Evolutionary conservation across 2,329 filamentous ascomycete species (phyloP), one percentile per base, ranked within the genome.

Genomic region (Mycosphaerella sp.): DNA sequence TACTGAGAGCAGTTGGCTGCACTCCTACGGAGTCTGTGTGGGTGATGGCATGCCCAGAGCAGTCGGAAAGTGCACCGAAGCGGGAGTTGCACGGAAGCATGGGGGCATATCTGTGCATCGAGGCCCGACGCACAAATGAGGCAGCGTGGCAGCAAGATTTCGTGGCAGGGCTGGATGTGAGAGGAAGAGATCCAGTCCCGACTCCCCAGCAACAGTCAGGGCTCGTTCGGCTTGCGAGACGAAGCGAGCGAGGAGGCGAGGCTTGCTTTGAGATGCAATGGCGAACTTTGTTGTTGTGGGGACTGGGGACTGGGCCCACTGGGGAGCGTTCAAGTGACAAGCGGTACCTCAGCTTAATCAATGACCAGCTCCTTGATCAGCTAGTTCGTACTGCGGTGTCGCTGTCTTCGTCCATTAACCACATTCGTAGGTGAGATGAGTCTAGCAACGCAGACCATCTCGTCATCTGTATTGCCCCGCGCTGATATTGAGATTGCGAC

Each of bases 11-110:
- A 32, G 17, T 27, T 21, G 39, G 48, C 18, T 30, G 48, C 32
- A 39, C n/a, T 50, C 32, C 25, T 37, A 44, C 39, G 41, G n/a
- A n/a, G n/a, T n/a, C n/a, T n/a, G 37, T 17, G 40, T 41, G 36
- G 42, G 32, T 27, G 12, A 40, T 41, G 36, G 51, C 51, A 39
- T 53, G 51, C 46, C 51, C 43, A 53, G 51, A 49, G 40, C 51
- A 50, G 35, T 44, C 46, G 42, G 25, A 44, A 32, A 44, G 39
- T 18, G n/a, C 34, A 25, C 27, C n/a, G 40, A 21, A 50, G 30
- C 27, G n/a, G 35, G 17, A 44, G 18, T 35, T 18, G 34, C 40
- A 21, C 14, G 34, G 39, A 21, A 47, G 52, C 47, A 27, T 37
- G 47, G 32, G 34, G 17, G 35, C 41, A 13, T 10, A 42, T 53